Evolutionary conservation across 78 protist genomes (phyloP).

Genomic region (Pigoraptor vietnamica): DNA sequence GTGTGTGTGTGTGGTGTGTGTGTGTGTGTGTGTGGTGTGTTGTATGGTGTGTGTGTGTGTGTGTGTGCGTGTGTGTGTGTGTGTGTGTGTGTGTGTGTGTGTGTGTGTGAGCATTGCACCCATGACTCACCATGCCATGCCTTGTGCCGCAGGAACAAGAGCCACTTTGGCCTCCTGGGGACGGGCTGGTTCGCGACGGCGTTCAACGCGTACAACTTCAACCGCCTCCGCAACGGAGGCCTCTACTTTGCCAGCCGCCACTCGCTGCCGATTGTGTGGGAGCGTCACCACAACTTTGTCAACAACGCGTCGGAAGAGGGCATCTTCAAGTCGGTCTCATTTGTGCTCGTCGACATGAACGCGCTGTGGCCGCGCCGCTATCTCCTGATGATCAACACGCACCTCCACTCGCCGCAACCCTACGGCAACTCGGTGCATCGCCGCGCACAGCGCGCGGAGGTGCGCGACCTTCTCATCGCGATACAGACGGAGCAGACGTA

Average conservation of each 20-base stretch:
- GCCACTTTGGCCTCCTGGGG: not conserved
- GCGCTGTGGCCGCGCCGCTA: not conserved
- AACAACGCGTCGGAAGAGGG: not conserved
- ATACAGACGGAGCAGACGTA: not conserved
- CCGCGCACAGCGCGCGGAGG: not conserved
- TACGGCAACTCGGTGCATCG: not conserved
- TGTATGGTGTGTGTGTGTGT: no score
- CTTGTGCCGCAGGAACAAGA: not conserved
- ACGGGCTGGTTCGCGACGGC: not conserved
- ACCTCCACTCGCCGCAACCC: not conserved
- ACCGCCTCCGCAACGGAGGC: not conserved
- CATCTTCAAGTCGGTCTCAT: not conserved
- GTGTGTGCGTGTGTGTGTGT: no score
- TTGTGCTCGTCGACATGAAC: not conserved
- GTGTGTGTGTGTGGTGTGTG: no score
- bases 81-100: no score
- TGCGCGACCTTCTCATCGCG: not conserved
- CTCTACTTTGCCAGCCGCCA: not conserved
- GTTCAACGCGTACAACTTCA: not conserved
- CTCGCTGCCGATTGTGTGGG: not conserved
- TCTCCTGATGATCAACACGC: not conserved
- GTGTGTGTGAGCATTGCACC: no score
- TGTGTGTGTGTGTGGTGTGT: no score
- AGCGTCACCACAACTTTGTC: not conserved
- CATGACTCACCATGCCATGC: not conserved